These are phyloP conservation scores for Phytopythium mirpurense DNA, from an alignment of 352 stramenopile genomes.

Conservation along the genomic window DNA sequence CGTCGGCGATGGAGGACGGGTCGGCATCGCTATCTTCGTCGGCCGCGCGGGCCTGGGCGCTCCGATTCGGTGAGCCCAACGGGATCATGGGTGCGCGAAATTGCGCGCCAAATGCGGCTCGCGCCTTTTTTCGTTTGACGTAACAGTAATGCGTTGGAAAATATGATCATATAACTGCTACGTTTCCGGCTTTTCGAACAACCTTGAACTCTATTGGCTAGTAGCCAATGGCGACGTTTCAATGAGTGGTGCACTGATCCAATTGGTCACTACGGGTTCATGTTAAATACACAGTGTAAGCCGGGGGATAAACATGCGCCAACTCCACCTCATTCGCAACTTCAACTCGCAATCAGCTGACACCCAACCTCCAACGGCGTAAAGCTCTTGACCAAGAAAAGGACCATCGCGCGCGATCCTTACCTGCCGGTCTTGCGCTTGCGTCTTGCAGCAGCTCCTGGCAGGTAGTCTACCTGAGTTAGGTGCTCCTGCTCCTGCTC, in stretches of 20 bases:
- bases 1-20: slow-evolving; percentile 50
- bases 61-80: slow-evolving; percentile 10
- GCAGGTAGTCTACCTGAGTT: slow-evolving; percentile 1
- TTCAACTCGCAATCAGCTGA: slow-evolving; percentile 6
- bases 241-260: too few species aligned
- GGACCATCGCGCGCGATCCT: slow-evolving; percentile 6
- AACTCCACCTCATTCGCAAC: too few species aligned
- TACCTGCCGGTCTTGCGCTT: not conserved
- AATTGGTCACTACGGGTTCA: too few species aligned
- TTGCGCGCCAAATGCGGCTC: slow-evolving; percentile 10
- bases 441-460: not conserved
- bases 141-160: not conserved
- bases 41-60: slow-evolving; percentile 1
- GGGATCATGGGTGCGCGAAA: slow-evolving; percentile 5
- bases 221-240: too few species aligned
- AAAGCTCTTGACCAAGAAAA: slow-evolving; percentile 6
- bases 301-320: too few species aligned
- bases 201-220: too few species aligned
- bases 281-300: too few species aligned
- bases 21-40: slow-evolving; percentile 32
- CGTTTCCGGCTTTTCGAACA: too few species aligned
- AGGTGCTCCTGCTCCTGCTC: not conserved
- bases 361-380: not conserved
- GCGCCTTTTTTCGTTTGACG: slow-evolving; percentile 2
- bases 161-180: slow-evolving; percentile 6